Base-by-base conservation (phyloP, 345 rosid species). In the Sisymbrium irio region DNA sequence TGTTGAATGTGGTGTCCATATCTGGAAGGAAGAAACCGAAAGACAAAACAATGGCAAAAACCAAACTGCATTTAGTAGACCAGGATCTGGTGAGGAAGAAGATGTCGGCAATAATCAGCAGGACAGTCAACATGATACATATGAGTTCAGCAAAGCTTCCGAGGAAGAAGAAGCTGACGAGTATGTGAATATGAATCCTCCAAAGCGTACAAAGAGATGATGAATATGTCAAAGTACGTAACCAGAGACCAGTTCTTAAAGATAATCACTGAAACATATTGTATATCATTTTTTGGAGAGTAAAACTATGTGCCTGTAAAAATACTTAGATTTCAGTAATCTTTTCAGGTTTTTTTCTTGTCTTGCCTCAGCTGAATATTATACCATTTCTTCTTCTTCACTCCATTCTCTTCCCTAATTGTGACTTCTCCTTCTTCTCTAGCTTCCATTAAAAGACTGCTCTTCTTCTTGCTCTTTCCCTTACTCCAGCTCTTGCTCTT, bases 341-440 rank as follows among this genome's bases (percentile, higher is more conserved):
- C 39, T 81, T 75, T 84, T 81, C 91, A 89, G 68, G 87, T 78
- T 78, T 86, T 92, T 83, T 90, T 85, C 88, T 89, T 90, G 81
- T 90, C 93, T 58, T 84, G 92, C 77, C 91, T 90, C 56, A 87
- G 57, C 42, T 81, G 89, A 75, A 92, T 78, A 77, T 86, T 91
- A 71, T 83, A 92, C 99, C 98, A 92, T 80, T 82, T 95, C 86
- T 88, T 92, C 84, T 84, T 92, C 84, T 84, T 88, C 5, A 77
- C 50, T 78, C 80, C 80, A 67, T 85, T 97, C 72, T 86, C 85
- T 81, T 82, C 89, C 78, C 80, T 88, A 3, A 88, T 91, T 80
- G 85, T 89, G 57, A 75, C 67, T 51, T 88, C 84, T 10, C 79
- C 84, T 17, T 86, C 92, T 78, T 92, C 96, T 79, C 77, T 83